These are phyloP conservation scores for Aspergillus thermomutatus DNA, from an alignment of 2,329 filamentous ascomycete species.

Conservation along the genomic window DNA sequence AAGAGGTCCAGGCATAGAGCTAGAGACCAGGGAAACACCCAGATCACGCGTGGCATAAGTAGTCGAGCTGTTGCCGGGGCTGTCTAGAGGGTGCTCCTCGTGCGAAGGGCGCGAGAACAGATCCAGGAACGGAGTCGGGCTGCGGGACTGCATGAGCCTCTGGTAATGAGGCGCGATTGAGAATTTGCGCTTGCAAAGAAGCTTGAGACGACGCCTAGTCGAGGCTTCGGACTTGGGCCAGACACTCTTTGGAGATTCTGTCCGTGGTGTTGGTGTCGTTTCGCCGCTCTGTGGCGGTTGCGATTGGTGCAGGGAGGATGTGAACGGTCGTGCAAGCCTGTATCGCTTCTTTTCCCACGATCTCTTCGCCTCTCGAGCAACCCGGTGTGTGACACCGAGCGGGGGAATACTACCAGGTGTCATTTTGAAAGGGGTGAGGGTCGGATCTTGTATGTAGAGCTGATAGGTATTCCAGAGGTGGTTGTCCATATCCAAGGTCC, in stretches of 20 bases:
- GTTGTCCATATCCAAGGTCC: slow-evolving; percentile 63
- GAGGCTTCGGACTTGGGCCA: slow-evolving; percentile 59
- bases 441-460: slow-evolving; percentile 63
- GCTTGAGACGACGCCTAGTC: slow-evolving; percentile 56
- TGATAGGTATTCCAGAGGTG: slow-evolving; percentile 66
- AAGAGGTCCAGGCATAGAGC: slow-evolving; percentile 37
- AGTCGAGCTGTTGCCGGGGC: slow-evolving; percentile 22
- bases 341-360: slow-evolving; percentile 53
- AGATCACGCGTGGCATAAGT: slow-evolving; percentile 44
- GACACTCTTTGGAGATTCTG: slow-evolving; percentile 31
- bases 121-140: slow-evolving; percentile 56
- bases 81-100: slow-evolving; percentile 22
- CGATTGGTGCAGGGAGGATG: slow-evolving; percentile 6
- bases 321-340: slow-evolving; percentile 23
- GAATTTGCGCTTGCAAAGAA: slow-evolving; percentile 60
- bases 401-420: slow-evolving; percentile 62
- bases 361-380: slow-evolving; percentile 59
- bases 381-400: slow-evolving; percentile 61
- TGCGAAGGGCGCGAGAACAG: slow-evolving; percentile 31
- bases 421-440: slow-evolving; percentile 65
- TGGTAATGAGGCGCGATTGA: slow-evolving; percentile 63
- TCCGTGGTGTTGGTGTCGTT: slow-evolving; percentile 44
- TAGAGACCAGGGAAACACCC: slow-evolving; percentile 43
- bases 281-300: slow-evolving; percentile 46
- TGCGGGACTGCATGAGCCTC: slow-evolving; percentile 57